phyloP scores from a whole-genome alignment of 2,329 filamentous ascomycete species.

The Stenocarpella maydis region DNA sequence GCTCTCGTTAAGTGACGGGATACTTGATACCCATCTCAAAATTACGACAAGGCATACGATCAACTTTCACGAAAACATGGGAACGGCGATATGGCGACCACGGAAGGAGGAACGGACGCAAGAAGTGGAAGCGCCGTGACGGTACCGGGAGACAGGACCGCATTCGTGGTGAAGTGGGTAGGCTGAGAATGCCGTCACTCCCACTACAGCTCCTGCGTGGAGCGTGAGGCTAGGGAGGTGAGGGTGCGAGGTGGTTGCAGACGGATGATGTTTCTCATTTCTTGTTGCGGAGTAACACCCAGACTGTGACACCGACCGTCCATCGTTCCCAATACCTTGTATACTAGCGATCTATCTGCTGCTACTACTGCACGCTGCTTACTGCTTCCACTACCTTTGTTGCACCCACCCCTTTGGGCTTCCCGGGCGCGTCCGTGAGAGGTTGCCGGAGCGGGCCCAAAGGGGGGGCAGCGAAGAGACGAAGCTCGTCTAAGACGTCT shows the following conservation, averaged over 20 bases:
- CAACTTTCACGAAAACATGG: constrained; percentile 25
- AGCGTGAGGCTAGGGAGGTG: constrained; percentile 12
- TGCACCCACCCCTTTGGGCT: neutral
- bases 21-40: constrained; percentile 24
- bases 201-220: constrained; percentile 13
- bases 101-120: constrained; percentile 11
- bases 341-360: constrained; percentile 35
- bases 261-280: neutral
- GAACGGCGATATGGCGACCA: constrained; percentile 19
- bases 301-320: constrained; percentile 15
- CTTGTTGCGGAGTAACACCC: constrained; percentile 5
- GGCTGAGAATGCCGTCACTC: constrained; percentile 23
- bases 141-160: constrained; percentile 7
- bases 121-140: constrained; percentile 8
- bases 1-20: constrained; percentile 26
- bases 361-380: constrained; percentile 28
- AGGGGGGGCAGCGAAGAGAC: neutral
- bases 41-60: constrained; percentile 28
- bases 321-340: constrained; percentile 24
- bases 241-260: constrained; percentile 10
- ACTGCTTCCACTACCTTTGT: constrained; percentile 17
- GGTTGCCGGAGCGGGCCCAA: neutral
- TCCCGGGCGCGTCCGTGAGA: neutral
- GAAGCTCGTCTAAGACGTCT: constrained; percentile 7
- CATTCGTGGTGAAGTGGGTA: neutral